These are phyloP conservation scores for Cercospora sp. DNA, from an alignment of 2,329 filamentous ascomycete species.

Conservation along the genomic window DNA sequence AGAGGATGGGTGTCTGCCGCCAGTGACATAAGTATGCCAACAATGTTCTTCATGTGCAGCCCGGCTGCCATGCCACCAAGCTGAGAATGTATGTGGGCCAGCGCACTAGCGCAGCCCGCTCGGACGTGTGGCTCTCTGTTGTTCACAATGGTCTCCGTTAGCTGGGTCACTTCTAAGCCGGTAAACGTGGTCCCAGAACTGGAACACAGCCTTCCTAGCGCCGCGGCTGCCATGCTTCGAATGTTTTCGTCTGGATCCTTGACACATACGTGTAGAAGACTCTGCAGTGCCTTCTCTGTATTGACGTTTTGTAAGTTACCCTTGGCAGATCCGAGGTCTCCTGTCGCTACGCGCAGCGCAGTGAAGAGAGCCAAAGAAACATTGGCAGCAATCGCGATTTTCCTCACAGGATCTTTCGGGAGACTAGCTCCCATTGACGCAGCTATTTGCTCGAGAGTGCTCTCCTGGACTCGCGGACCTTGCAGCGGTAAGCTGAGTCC, in stretches of 20 bases:
- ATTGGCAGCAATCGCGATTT: slow-evolving; percentile 88
- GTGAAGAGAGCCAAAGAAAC: slow-evolving; percentile 78
- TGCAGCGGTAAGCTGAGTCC: slow-evolving; percentile 88
- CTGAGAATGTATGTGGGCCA: slow-evolving; percentile 91
- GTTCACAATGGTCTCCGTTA: slow-evolving; percentile 90
- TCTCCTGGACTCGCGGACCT: slow-evolving; percentile 89
- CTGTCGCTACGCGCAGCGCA: slow-evolving; percentile 79
- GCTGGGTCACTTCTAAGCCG: slow-evolving; percentile 81
- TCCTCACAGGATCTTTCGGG: slow-evolving; percentile 82
- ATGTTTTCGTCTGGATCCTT: slow-evolving; percentile 82
- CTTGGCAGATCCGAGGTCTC: slow-evolving; percentile 70
- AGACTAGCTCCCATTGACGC: slow-evolving; percentile 79
- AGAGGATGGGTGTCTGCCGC: slow-evolving; percentile 93
- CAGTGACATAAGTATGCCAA: slow-evolving; percentile 97
- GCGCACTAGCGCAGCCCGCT: slow-evolving; percentile 88
- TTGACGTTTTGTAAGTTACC: slow-evolving; percentile 73
- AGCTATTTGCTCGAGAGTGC: slow-evolving; percentile 90
- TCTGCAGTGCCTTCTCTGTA: slow-evolving; percentile 70
- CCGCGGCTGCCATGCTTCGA: slow-evolving; percentile 79
- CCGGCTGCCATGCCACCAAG: slow-evolving; percentile 97
- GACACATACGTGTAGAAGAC: slow-evolving; percentile 74
- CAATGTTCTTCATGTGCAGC: slow-evolving; percentile 92
- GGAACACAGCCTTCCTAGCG: slow-evolving; percentile 81
- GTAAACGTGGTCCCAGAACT: slow-evolving; percentile 85
- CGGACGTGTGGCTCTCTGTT: slow-evolving; percentile 92